phyloP scores from a whole-genome alignment of 257 asterid genomes.

The Solanum sparsipilum region DNA sequence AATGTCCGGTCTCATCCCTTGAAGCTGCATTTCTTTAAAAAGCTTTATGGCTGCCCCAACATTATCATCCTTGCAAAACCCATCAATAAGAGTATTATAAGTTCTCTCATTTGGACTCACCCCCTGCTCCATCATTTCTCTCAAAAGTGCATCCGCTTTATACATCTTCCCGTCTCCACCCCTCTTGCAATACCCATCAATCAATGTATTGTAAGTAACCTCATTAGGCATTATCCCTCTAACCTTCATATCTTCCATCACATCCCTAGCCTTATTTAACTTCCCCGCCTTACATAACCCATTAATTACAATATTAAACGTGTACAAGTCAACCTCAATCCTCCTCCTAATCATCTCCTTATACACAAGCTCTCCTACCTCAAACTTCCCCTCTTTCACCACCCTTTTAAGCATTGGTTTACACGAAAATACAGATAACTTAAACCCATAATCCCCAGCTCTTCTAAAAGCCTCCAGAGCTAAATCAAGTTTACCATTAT shows the following conservation, averaged over 20 bases:
- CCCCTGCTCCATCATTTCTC: slow-evolving; percentile 63
- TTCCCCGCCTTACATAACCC: slow-evolving; percentile 82
- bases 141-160: slow-evolving; percentile 50
- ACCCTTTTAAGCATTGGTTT: slow-evolving; percentile 44
- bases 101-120: slow-evolving; percentile 48
- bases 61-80: slow-evolving; percentile 72
- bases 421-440: slow-evolving; percentile 48
- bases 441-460: slow-evolving; percentile 66
- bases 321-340: slow-evolving; percentile 31
- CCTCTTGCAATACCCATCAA: slow-evolving; percentile 66
- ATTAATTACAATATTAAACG: slow-evolving; percentile 49
- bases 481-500: slow-evolving; percentile 27
- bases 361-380: slow-evolving; percentile 42
- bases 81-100: slow-evolving; percentile 59
- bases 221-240: slow-evolving; percentile 51
- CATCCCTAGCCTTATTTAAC: slow-evolving; percentile 61
- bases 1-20: slow-evolving; percentile 32
- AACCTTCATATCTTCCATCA: slow-evolving; percentile 74
- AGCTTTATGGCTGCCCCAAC: slow-evolving; percentile 40
- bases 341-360: slow-evolving; percentile 77
- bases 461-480: slow-evolving; percentile 73
- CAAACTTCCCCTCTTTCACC: slow-evolving; percentile 38
- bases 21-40: slow-evolving; percentile 55
- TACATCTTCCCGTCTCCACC: slow-evolving; percentile 68
- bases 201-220: slow-evolving; percentile 59